These are phyloP conservation scores for Chlamydomonas reinhardtii DNA, from an alignment of 163 green algal genomes.

Conservation along the genomic window DNA sequence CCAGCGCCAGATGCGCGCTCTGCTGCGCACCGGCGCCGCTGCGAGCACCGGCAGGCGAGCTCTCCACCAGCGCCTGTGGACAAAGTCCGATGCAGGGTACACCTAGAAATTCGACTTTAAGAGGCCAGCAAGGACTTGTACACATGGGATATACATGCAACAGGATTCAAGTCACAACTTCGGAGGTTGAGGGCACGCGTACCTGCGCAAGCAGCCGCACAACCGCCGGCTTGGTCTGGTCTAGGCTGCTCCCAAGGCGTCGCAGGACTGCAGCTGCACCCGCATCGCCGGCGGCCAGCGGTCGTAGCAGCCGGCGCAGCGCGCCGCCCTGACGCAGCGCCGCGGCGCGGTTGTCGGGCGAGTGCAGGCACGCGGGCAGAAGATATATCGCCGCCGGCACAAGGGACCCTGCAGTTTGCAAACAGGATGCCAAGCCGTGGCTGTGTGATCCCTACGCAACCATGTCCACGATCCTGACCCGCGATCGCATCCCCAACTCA, in stretches of 20 bases:
- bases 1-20: background rate
- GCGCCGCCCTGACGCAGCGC: background rate
- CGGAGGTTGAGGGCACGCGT: background rate
- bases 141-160: no score
- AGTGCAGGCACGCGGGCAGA: constrained; percentile 22
- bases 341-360: background rate
- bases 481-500: background rate
- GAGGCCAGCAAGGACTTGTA: no score
- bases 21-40: background rate
- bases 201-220: constrained; percentile 9
- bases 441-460: no score
- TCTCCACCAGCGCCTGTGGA: background rate
- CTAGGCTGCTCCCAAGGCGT: constrained; percentile 2
- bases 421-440: no score
- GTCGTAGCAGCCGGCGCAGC: background rate
- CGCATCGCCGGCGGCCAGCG: background rate
- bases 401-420: no score
- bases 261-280: background rate
- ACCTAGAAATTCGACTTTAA: no score
- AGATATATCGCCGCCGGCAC: background rate
- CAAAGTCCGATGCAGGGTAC: background rate
- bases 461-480: no score
- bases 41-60: background rate
- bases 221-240: background rate
- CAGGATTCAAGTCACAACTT: no score